Evolutionary conservation across 306 rosid genomes (phyloP), one percentile per base, ranked within the genome.

Genomic region (Malus orientalis): DNA sequence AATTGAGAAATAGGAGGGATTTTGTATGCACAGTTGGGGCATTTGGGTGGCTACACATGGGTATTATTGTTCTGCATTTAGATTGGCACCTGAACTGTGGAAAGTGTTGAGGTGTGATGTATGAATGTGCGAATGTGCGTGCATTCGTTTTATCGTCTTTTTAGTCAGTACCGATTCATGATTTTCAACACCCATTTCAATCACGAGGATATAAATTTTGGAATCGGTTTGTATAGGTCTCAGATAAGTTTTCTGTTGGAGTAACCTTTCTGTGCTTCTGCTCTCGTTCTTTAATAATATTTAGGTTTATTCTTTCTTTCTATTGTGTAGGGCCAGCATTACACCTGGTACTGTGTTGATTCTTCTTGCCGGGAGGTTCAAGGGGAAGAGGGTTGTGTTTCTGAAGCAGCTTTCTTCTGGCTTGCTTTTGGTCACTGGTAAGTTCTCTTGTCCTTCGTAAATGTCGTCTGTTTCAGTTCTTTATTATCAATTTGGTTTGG

Each of bases 321-420:
- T 4, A 36, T 4, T 38, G 47, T 76, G 68, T 23, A 90, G 95
- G 84, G 86, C 88, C 19, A 88, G 92, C 75, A 84, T 90, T 78
- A 84, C 89, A 47, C 89, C 95, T 0, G 92, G 95, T 5, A 88
- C 89, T 10, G 95, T 90, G 74, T 62, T 90, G 71, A 90, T 90
- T 32, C 77, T 90, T 72, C 92, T 88, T 73, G 87, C 92, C 45
- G 96, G 96, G 38, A 86, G 96, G 78, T 90, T 88, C 80, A 90
- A 83, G 86, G 96, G 96, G 68, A 90, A 86, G 82, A 79, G 96
- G 61, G 96, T 86, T 2, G 92, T 88, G 60, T 90, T 88, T 77
- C 66, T 90, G 84, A 90, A 90, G 81, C 96, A 90, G 86, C 88
- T 90, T 30, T 78, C 92, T 12, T 90, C 96, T 59, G 96, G 96